Conservation (phyloP, 2,329 filamentous ascomycete species). For the Exophiala viscosa region DNA sequence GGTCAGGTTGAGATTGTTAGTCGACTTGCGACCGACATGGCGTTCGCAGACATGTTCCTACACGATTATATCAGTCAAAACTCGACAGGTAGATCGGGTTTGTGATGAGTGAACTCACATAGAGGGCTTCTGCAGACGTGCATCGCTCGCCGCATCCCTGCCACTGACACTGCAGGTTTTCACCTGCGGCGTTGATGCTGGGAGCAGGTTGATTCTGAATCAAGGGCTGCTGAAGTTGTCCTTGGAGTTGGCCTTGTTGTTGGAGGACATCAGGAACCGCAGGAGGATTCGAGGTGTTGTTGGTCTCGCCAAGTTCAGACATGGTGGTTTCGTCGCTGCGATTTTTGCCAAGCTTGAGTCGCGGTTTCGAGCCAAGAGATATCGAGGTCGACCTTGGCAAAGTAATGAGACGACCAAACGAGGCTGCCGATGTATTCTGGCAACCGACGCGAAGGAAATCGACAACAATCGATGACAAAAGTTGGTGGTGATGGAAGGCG, state of each 20-base stretch:
- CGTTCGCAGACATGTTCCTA: constrained; percentile 98
- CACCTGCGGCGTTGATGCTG: constrained; percentile 29
- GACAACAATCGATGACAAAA: neutral
- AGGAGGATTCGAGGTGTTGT: constrained; percentile 13
- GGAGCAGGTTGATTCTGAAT: constrained; percentile 22
- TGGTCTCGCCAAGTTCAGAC: constrained; percentile 24
- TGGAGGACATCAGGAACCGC: constrained; percentile 20
- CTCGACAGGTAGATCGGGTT: constrained; percentile 14
- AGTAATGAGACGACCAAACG: neutral
- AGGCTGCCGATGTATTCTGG: too few species aligned
- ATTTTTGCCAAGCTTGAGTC: constrained; percentile 2
- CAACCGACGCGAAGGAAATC: too few species aligned
- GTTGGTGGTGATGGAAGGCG: constrained; percentile 4
- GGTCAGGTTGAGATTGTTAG: constrained; percentile 95
- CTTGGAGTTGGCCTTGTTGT: constrained; percentile 21
- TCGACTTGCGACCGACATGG: constrained; percentile 97
- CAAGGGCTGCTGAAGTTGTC: constrained; percentile 16
- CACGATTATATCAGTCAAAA: constrained; percentile 18
- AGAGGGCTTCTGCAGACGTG: constrained; percentile 57
- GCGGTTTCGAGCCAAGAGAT: constrained; percentile 8
- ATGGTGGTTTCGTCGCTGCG: constrained; percentile 6
- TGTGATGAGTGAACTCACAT: constrained; percentile 46
- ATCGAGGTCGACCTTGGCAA: constrained; percentile 8
- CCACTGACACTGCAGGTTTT: constrained; percentile 57
- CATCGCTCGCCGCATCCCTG: constrained; percentile 59